These are phyloP conservation scores for Kwoniella botswanensis DNA, from an alignment of 768 basidiomycete species.

Conservation along the genomic window DNA sequence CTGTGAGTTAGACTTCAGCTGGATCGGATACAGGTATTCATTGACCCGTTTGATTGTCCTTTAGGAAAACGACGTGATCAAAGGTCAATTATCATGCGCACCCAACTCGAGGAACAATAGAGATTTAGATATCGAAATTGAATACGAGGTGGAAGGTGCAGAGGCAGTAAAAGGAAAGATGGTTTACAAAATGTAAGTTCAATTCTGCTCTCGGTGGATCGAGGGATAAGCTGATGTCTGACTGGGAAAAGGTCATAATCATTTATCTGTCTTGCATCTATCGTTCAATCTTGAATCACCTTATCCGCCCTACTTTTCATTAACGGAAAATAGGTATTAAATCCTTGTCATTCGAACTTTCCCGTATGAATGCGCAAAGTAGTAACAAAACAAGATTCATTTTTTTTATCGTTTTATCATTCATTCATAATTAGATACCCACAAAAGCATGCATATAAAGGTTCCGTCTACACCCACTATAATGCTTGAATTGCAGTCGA, in stretches of 20 bases:
- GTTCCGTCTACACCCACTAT: too few species aligned
- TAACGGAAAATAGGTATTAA: conserved; percentile 18
- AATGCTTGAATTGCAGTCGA: too few species aligned
- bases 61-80: conserved; percentile 72
- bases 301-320: not conserved
- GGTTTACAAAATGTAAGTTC: conserved; percentile 60
- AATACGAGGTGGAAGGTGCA: conserved; percentile 66
- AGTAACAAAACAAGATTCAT: too few species aligned
- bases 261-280: conserved; percentile 1
- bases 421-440: too few species aligned
- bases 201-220: not conserved
- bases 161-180: conserved; percentile 50
- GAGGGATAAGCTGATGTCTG: conserved; percentile 41
- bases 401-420: too few species aligned
- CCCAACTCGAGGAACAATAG: conserved; percentile 93
- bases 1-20: conserved; percentile 36
- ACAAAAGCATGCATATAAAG: too few species aligned
- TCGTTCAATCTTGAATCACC: not conserved
- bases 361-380: too few species aligned
- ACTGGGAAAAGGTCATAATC: conserved; percentile 47
- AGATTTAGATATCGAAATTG: conserved; percentile 86
- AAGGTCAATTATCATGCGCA: conserved; percentile 73
- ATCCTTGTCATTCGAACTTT: too few species aligned
- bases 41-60: not conserved
- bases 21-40: not conserved